Evolutionary conservation across 768 basidiomycete genomes (phyloP).

Genomic region (Suillus plorans): DNA sequence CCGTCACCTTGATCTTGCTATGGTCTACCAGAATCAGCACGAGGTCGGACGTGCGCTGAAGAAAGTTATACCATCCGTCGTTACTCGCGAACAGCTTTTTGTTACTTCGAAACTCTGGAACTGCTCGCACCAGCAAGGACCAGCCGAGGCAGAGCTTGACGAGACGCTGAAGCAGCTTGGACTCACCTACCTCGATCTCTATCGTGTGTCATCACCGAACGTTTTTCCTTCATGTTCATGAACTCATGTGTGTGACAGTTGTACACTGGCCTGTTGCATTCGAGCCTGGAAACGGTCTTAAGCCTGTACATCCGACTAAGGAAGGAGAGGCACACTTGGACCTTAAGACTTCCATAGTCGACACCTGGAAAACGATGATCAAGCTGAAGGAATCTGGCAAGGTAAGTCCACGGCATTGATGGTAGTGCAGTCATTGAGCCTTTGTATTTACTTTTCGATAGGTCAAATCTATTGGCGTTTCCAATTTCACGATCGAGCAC

Average conservation of each 20-base stretch:
- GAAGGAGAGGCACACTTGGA: slow-evolving; percentile 56
- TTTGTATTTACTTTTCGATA: slow-evolving; percentile 20
- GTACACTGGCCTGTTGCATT: slow-evolving; percentile 83
- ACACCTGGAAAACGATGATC: slow-evolving; percentile 84
- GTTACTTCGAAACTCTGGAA: slow-evolving; percentile 88
- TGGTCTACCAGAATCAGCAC: slow-evolving; percentile 77
- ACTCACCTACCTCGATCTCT: slow-evolving; percentile 77
- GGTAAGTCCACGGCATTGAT: slow-evolving; percentile 31
- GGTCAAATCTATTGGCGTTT: slow-evolving; percentile 76
- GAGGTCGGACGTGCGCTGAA: slow-evolving; percentile 75
- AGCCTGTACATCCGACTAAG: slow-evolving; percentile 51
- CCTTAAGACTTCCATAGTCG: slow-evolving; percentile 54
- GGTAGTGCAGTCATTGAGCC: neutral
- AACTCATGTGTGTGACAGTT: slow-evolving; percentile 38
- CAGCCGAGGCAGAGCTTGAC: slow-evolving; percentile 74
- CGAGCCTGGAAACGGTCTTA: slow-evolving; percentile 50
- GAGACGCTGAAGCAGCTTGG: slow-evolving; percentile 74
- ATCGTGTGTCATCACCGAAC: slow-evolving; percentile 45
- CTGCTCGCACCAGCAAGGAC: slow-evolving; percentile 59
- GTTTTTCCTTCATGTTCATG: neutral
- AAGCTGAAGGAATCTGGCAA: slow-evolving; percentile 66
- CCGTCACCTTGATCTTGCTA: slow-evolving; percentile 82
- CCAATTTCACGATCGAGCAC: slow-evolving; percentile 72
- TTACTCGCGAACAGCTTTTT: slow-evolving; percentile 78
- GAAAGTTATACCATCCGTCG: slow-evolving; percentile 74